Evolutionary conservation across 352 stramenopile genomes (phyloP), one percentile per base, ranked within the genome.

Genomic region (Pythium aristosporum): DNA sequence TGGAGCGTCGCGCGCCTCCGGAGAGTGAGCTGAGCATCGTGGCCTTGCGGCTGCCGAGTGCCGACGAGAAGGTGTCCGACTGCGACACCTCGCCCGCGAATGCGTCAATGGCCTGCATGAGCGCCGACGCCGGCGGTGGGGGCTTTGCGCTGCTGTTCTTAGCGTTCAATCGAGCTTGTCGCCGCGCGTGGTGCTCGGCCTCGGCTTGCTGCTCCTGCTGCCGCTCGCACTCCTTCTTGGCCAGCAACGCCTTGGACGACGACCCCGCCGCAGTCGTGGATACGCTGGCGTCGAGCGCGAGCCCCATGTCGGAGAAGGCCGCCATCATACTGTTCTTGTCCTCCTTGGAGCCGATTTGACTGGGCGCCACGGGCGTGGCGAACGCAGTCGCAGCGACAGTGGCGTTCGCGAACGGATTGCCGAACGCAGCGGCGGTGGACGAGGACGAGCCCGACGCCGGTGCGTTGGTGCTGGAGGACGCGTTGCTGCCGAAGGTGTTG

Each of bases 41-140:
- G n/a, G 44, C 9, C 5, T 50, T 57, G 34, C 61, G 47, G 5
- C 42, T 49, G 18, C 46, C 23, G 21, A 58, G 44, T n/a, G 34
- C 64, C 43, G 60, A 63, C 30, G 68, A 58, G 61, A 72, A 75
- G 25, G 64, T 32, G 16, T 69, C 67, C 1, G 73, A 77, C 42
- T 75, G 63, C 41, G 80, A 71, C 36, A 87, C 48, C 54, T 91
- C 82, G 18, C 73, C 59, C 11, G 83, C 79, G 53, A 91, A 91
- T 23, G 77, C 61, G 16, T 75, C 77, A n/a, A 91, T 58, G 4
- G 82, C 80, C 61, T 91, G 82, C 54, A 69, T 76, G 49, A 91
- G 69, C 41, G 80, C 82, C 2, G 79, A 79, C 41, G 73, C 70
- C 41, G 79, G 61, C 34, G 6, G 34, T 52, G 70, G 54, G 9